Conservation (phyloP, 176 grass and related monocot species). For the Carex kokanica region DNA sequence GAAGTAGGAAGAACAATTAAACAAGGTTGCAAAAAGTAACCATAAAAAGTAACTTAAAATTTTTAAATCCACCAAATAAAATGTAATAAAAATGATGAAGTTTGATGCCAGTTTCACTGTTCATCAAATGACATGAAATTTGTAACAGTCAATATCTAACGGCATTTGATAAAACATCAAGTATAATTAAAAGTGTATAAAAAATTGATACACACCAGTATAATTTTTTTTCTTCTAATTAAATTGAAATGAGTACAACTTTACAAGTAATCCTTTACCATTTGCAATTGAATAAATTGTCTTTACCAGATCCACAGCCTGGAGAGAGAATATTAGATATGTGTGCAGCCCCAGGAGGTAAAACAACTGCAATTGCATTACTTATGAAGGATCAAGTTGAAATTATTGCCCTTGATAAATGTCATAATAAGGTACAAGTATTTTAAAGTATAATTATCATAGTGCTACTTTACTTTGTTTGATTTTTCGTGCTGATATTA, state of each 20-base stretch:
- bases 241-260: background rate
- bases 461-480: background rate
- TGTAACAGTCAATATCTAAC: no score
- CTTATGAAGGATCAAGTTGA: slow-evolving; percentile 84
- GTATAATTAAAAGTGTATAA: no score
- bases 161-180: no score
- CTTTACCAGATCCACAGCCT: slow-evolving; percentile 69
- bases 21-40: background rate
- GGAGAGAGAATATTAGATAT: slow-evolving; percentile 95
- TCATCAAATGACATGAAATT: no score
- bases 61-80: no score
- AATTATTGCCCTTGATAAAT: slow-evolving; percentile 89
- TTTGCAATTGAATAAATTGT: slow-evolving; percentile 6
- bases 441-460: background rate
- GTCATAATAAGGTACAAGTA: slow-evolving; percentile 84
- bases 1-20: background rate
- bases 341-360: slow-evolving; percentile 97
- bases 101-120: no score
- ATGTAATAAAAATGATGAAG: no score
- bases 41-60: no score
- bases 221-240: no score
- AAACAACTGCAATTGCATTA: slow-evolving; percentile 96
- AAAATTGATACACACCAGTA: no score
- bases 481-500: slow-evolving; percentile 7
- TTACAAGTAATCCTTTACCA: background rate